Base-by-base conservation (phyloP, 2,329 filamentous ascomycete genomes). In the Trichoderma atroviride region DNA sequence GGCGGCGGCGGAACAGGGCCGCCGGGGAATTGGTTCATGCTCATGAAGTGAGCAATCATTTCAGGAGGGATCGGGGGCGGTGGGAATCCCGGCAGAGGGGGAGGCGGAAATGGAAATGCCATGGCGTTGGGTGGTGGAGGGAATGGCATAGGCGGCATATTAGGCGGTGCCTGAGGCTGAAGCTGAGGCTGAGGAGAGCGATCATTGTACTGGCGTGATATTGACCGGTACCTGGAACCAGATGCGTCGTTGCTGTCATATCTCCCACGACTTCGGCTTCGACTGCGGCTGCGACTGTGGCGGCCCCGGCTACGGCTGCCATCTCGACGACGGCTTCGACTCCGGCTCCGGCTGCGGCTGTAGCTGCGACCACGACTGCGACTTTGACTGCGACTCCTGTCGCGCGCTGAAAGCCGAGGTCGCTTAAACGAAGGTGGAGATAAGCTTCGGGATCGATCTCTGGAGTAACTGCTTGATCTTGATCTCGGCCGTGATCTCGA, bases 1-100 rank as follows among this genome's bases (percentile, higher is more conserved):
- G 62, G 56, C 11, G 72, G 72, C 22, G 33, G 62, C 4, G 62
- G 52, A 35, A 65, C 22, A 35, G 62, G 29, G 27, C 52, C 62
- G 6, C 35, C n/a, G 19, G 62, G 52, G 13, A 57, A 47, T 73
- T 29, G 72, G 70, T 24, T 75, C 73, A 52, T 78, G 70, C 16
- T 75, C 72, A 64, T 74, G 71, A 35, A 73, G 67, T 66, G 64
- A 62, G 29, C 68, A 70, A 7, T 70, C 68, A 53, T 24, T 62
- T 71, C 75, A 70, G 27, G 73, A 50, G 61, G 61, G 53, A 43
- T 43, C 7, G 47, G 60, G 22, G 56, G 33, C 5, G 53, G 53
- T 11, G 53, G 53, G 83, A 5, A 80, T 43, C 40, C 40, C 80
- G 16, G 73, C 73, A 11, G 80, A 6, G 79, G 81, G 4, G 80